A percentile compares a stretch with the other conserved stretches of the same genome.
Conservation (phyloP, 495 filamentous ascomycete genomes). For the Margaritispora aquatica region DNA sequence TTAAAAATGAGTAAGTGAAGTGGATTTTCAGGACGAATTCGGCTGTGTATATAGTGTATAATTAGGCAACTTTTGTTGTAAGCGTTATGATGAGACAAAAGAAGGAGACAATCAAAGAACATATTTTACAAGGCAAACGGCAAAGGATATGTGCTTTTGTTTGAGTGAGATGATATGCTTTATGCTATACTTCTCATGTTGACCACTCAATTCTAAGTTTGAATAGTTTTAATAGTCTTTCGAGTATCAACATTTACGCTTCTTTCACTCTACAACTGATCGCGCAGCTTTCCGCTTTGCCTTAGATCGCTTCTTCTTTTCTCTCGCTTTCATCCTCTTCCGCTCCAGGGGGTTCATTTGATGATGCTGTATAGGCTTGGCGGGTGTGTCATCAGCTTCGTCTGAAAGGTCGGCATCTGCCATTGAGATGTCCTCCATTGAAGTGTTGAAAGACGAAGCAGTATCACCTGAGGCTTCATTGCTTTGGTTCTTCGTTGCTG, state of each 20-base stretch:
- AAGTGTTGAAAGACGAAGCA: neutral
- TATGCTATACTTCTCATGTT: too few relatives aligned
- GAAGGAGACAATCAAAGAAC: too few relatives aligned
- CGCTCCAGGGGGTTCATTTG: conserved; percentile 12
- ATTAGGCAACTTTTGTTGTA: too few relatives aligned
- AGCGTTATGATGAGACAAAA: too few relatives aligned
- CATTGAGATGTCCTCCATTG: neutral
- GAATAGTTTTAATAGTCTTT: too few relatives aligned
- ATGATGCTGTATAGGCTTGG: neutral
- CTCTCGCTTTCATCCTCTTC: conserved; percentile 28
- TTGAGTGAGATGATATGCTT: too few relatives aligned
- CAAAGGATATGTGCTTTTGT: too few relatives aligned
- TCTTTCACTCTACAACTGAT: neutral
- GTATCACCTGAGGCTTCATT: neutral
- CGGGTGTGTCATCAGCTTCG: neutral
- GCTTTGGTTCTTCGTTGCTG: neutral
- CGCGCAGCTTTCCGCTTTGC: conserved; percentile 1
- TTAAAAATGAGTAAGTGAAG: neutral
- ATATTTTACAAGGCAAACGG: too few relatives aligned
- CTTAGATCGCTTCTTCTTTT: conserved; percentile 29
- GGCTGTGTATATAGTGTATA: too few relatives aligned
- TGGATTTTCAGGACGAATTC: too few relatives aligned
- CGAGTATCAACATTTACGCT: neutral
- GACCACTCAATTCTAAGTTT: too few relatives aligned
- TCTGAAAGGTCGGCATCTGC: neutral